phyloP scores from a whole-genome alignment of 2,329 filamentous ascomycete species.

The Cyphellophora europaea region DNA sequence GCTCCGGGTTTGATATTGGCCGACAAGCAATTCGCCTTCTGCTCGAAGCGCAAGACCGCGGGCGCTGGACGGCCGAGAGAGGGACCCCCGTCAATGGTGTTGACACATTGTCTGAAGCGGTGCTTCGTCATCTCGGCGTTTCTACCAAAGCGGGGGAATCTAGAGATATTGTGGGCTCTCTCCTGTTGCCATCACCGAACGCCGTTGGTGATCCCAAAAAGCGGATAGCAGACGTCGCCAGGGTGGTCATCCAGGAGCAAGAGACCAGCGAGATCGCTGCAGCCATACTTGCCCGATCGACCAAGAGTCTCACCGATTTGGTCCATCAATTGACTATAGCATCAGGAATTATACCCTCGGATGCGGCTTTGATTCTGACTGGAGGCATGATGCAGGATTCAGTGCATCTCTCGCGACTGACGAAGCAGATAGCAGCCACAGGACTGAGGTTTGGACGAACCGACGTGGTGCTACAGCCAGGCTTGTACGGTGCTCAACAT shows the following conservation, averaged over 20 bases:
- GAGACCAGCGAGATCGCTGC: background rate
- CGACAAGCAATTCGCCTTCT: conserved; percentile 18
- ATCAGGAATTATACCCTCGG: background rate
- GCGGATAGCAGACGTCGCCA: background rate
- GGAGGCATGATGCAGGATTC: background rate
- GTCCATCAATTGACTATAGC: background rate
- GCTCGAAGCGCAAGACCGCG: too few relatives aligned
- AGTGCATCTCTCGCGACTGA: background rate
- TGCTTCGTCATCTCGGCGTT: too few relatives aligned
- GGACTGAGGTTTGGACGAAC: background rate
- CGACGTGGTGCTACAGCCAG: background rate
- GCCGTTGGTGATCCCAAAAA: too few relatives aligned
- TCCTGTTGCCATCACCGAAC: too few relatives aligned
- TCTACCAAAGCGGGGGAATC: too few relatives aligned
- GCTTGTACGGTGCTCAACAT: background rate
- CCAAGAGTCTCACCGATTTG: background rate
- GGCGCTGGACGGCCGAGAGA: too few relatives aligned
- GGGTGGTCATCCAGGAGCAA: background rate
- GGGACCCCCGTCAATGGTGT: too few relatives aligned
- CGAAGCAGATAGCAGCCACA: background rate
- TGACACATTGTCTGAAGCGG: too few relatives aligned
- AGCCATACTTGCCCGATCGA: background rate
- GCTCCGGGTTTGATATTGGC: conserved; percentile 33
- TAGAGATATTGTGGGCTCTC: too few relatives aligned
- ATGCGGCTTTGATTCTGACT: background rate